Evolutionary conservation across 495 filamentous ascomycete genomes (phyloP).

Genomic region (Rostrohypoxylon terebratum): DNA sequence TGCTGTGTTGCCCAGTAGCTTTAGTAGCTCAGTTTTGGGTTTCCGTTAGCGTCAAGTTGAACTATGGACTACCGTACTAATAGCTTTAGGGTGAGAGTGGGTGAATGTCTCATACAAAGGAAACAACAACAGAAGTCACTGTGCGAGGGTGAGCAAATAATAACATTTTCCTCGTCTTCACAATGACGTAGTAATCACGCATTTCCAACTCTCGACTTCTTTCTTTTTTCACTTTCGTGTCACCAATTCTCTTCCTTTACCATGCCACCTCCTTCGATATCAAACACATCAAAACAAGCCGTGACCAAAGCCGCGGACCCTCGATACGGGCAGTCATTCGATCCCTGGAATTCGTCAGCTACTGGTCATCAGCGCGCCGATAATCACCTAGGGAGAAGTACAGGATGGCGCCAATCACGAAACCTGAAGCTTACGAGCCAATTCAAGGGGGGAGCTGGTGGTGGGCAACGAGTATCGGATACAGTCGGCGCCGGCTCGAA

Average conservation of each 20-base stretch:
- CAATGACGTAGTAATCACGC: constrained; percentile 42
- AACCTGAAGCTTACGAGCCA: constrained; percentile 74
- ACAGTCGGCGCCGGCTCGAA: constrained; percentile 67
- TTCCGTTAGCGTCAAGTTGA: constrained; percentile 35
- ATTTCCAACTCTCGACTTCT: constrained; percentile 18
- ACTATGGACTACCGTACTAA: too few relatives aligned
- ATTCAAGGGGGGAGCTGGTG: constrained; percentile 65
- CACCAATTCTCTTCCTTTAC: constrained; percentile 21
- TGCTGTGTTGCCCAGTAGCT: constrained; percentile 39
- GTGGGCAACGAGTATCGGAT: constrained; percentile 67
- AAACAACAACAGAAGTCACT: constrained; percentile 15
- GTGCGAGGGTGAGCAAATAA: constrained; percentile 28
- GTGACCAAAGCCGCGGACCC: constrained; percentile 61
- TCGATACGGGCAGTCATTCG: constrained; percentile 66
- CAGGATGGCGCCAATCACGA: constrained; percentile 77
- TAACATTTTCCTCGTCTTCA: constrained; percentile 13
- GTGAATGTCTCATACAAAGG: constrained; percentile 38
- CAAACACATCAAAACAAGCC: constrained; percentile 44
- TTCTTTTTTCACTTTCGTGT: constrained; percentile 12
- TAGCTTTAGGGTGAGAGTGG: neutral
- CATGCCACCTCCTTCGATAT: constrained; percentile 42
- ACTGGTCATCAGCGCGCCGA: constrained; percentile 86
- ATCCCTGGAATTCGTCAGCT: constrained; percentile 83
- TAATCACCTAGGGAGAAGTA: constrained; percentile 66
- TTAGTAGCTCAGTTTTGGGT: constrained; percentile 17